Evolutionary conservation across 306 rosid species (phyloP), one percentile per base, ranked within the genome.

Genomic region (Cicer pinnatifidum): DNA sequence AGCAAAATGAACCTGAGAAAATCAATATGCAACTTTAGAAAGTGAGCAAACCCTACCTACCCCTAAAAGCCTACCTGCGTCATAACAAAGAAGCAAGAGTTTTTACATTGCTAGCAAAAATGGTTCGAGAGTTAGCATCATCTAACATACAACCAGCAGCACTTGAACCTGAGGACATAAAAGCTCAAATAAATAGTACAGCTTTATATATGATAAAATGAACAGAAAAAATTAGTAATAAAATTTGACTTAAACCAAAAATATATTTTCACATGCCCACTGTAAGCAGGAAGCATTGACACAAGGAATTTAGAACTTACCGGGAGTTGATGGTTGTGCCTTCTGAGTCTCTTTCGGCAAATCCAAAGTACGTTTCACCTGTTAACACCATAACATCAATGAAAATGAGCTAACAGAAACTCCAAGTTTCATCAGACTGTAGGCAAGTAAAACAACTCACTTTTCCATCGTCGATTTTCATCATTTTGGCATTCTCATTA

Each of bases 101-200:
- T 44, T 69, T 87, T 91, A 93, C 97, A 87, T 93, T 93, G 91
- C 89, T 91, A 71, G 86, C 88, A 87, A 89, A 93, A 47, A 93
- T 90, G 40, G 94, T 91, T 79, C 97, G 89, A 75, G 94, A 82
- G 80, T 91, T 94, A 13, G 84, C 89, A 85, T 92, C 96, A 73
- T 89, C 92, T 82, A 82, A 74, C 44, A 86, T 86, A 72, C 86
- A 92, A 44, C 84, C 87, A 60, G 82, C 67, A 40, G 85, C 77
- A 76, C 82, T 67, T 12, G 73, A 71, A 78, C 97, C 97, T 90
- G 85, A 78, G 7, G 54, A 84, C 61, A 71, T 60, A 67, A 9
- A 19, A 75, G 45, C 23, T 20, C 17, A 43, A 74, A 41, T 12
- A 8, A 78, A 65, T 54, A 45, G 39, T 9, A 58, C 66, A 59